phyloP scores from a whole-genome alignment of 164 flowering plant species.

The Malania oleifera region DNA sequence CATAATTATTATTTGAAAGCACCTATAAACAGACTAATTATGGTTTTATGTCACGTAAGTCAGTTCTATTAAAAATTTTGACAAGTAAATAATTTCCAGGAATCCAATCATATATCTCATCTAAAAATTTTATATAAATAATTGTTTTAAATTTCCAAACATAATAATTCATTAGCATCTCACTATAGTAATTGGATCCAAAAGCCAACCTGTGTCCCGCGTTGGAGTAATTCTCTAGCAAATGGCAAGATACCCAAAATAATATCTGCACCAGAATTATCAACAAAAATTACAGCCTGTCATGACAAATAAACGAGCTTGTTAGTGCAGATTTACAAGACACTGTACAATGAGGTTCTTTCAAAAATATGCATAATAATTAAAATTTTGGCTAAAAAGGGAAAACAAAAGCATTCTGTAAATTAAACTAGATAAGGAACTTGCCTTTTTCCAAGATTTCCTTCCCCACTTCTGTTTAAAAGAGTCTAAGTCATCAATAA shows the following conservation, averaged over 20 bases:
- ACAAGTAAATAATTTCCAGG: too few species aligned
- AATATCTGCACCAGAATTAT: constrained; percentile 98
- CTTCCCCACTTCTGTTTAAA: constrained; percentile 72
- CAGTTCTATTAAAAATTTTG: too few species aligned
- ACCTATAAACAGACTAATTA: too few species aligned
- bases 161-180: too few species aligned
- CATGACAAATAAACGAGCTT: constrained; percentile 13
- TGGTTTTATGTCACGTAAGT: too few species aligned
- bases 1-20: too few species aligned
- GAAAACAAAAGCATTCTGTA: neutral
- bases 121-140: too few species aligned
- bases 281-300: constrained; percentile 92
- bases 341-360: too few species aligned
- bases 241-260: constrained; percentile 92
- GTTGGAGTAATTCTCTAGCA: constrained; percentile 83
- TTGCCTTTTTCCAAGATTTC: constrained; percentile 87
- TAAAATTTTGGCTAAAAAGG: neutral
- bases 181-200: too few species aligned
- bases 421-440: constrained; percentile 1
- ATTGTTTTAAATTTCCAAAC: too few species aligned
- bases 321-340: constrained; percentile 11
- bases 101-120: too few species aligned
- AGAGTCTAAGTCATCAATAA: constrained; percentile 83
- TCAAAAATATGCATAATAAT: too few species aligned
- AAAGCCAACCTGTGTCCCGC: constrained; percentile 72